These are phyloP conservation scores for Sporothrix luriei DNA, from an alignment of 2,329 filamentous ascomycete genomes.

Conservation along the genomic window DNA sequence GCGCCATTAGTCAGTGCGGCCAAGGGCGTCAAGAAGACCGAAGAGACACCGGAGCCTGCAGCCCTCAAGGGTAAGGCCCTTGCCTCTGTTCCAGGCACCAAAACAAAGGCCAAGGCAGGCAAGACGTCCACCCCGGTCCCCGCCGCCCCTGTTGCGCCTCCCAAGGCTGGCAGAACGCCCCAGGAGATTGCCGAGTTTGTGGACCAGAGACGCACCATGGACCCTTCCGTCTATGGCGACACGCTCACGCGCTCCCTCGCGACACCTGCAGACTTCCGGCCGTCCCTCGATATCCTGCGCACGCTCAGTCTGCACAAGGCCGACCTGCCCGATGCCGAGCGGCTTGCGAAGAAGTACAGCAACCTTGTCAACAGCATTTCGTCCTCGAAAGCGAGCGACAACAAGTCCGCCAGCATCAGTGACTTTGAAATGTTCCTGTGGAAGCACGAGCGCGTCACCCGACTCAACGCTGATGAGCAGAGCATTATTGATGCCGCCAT, in stretches of 20 bases:
- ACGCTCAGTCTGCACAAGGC: slow-evolving; percentile 48
- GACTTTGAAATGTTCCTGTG: slow-evolving; percentile 56
- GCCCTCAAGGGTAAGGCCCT: background rate
- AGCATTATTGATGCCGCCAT: slow-evolving; percentile 27
- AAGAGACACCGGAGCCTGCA: slow-evolving; percentile 11
- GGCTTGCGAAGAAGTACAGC: slow-evolving; percentile 53
- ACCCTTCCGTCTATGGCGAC: slow-evolving; percentile 52
- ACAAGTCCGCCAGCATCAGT: background rate
- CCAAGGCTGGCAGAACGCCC: slow-evolving; percentile 28
- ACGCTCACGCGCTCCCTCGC: slow-evolving; percentile 51
- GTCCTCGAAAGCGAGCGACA: background rate
- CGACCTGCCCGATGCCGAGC: slow-evolving; percentile 55
- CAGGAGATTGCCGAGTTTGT: slow-evolving; percentile 32
- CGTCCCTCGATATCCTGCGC: slow-evolving; percentile 52
- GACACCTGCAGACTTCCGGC: slow-evolving; percentile 50
- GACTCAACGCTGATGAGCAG: slow-evolving; percentile 53
- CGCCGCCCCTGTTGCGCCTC: slow-evolving; percentile 34
- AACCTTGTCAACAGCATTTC: background rate
- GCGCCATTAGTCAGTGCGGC: slow-evolving; percentile 32
- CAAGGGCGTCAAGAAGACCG: slow-evolving; percentile 41
- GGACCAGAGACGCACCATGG: slow-evolving; percentile 31
- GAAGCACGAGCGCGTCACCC: slow-evolving; percentile 58
- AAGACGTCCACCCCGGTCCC: slow-evolving; percentile 28
- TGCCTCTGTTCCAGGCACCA: slow-evolving; percentile 36
- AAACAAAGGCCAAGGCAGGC: slow-evolving; percentile 37